Evolutionary conservation across 495 filamentous ascomycete species (phyloP), one percentile per base, ranked within the genome.

Genomic region (Venustampulla echinocandica): DNA sequence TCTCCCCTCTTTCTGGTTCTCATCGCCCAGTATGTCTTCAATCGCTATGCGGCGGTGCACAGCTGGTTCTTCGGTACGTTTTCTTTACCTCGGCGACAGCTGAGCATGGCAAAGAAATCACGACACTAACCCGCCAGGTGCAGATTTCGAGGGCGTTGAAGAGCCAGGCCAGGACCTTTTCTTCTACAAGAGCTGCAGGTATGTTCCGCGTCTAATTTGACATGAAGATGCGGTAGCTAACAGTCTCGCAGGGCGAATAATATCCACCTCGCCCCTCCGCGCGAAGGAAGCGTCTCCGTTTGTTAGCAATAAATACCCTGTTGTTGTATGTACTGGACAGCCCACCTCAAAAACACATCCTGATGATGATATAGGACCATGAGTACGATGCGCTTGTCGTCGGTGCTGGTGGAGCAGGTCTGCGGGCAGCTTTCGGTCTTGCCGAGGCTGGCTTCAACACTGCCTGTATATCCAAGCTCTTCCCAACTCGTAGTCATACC

Each of bases 401-500:
- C 50, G 90, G 90, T 62, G 90, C 90, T 52, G 90, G 90, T 55
- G 90, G 90, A 60, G 80, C 90, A 50, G 90, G 90, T 69, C 79
- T 97, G 53, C 87, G 90, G 58, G 90, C 90, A 42, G 90, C 90
- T 37, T 94, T 96, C 69, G 90, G 90, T 68, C 79, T 97, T 46
- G 90, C 90, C 53, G 90, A 97, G 69, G 90, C 90, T 58, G 90
- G 90, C 38, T 95, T 97, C 76, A 95, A 96, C 67, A 95, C 89
- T 43, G 90, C 90, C 45, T 97, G 90, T 72, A 92, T 97, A 69
- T 94, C 87, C 32, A 97, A 97, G 74, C 80, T 97, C 23, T 97
- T 97, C 73, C 90, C 90, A 47, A 97, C 90, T 25, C 75, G 90
- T 75, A 84, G 78, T 67, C 90, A 97, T 70, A 97, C 90, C 15